A percentile compares a stretch with the other conserved stretches of the same genome.
Conservation (phyloP, 2,329 filamentous ascomycete genomes). For the Fusarium keratoplasticum region DNA sequence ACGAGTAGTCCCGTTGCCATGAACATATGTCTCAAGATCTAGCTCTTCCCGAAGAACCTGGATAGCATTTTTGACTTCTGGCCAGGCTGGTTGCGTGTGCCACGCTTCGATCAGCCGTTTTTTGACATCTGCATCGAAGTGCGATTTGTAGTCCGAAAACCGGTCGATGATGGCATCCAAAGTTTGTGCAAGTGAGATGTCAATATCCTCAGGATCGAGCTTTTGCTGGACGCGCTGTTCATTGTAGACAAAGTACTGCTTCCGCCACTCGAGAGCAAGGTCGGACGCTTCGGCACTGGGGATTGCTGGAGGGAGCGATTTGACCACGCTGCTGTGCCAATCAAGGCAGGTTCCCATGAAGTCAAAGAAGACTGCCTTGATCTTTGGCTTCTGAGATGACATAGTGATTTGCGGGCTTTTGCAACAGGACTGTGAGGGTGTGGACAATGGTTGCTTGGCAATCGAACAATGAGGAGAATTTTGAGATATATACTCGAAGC, state of each 20-base stretch:
- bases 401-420: background rate
- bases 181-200: slow-evolving; percentile 58
- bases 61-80: slow-evolving; percentile 60
- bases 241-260: slow-evolving; percentile 60
- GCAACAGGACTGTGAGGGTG: background rate
- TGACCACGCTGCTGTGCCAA: slow-evolving; percentile 59
- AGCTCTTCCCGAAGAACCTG: slow-evolving; percentile 49
- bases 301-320: slow-evolving; percentile 50
- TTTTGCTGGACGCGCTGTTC: slow-evolving; percentile 50
- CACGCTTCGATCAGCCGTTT: slow-evolving; percentile 53
- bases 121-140: slow-evolving; percentile 30
- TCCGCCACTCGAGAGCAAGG: slow-evolving; percentile 63
- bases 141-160: background rate
- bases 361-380: slow-evolving; percentile 66
- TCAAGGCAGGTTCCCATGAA: slow-evolving; percentile 70
- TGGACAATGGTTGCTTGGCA: background rate
- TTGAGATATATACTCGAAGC: background rate
- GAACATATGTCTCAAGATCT: slow-evolving; percentile 59
- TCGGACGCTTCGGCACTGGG: slow-evolving; percentile 48
- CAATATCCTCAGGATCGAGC: slow-evolving; percentile 59
- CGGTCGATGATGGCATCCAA: slow-evolving; percentile 51
- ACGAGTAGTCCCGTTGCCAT: slow-evolving; percentile 66
- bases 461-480: background rate
- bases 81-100: slow-evolving; percentile 64
- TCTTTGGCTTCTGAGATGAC: slow-evolving; percentile 13